Evolutionary conservation across 2,329 filamentous ascomycete species (phyloP).

Genomic region (Chaetoscypha palmicola): DNA sequence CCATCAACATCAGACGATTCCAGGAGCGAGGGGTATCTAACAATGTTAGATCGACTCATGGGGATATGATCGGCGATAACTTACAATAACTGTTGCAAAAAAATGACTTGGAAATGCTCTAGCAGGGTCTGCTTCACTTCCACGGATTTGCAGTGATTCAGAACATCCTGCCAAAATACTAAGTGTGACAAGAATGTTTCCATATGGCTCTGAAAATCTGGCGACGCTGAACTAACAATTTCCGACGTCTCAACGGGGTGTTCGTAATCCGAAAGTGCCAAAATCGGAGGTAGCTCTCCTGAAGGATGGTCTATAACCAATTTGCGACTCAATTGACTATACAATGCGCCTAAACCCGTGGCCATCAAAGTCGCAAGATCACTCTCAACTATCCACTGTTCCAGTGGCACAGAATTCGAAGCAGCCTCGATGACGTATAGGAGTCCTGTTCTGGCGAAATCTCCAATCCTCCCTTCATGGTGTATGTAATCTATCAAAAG

Average conservation of each 20-base stretch:
- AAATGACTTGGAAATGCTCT: slow-evolving; percentile 95
- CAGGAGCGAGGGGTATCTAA: slow-evolving; percentile 84
- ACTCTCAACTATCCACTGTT: slow-evolving; percentile 96
- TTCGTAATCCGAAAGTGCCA: slow-evolving; percentile 83
- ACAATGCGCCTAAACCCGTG: slow-evolving; percentile 76
- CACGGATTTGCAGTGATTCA: slow-evolving; percentile 87
- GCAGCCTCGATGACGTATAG: slow-evolving; percentile 95
- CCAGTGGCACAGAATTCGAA: slow-evolving; percentile 71
- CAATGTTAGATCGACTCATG: slow-evolving; percentile 13
- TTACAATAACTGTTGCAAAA: slow-evolving; percentile 86
- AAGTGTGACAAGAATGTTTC: slow-evolving; percentile 92
- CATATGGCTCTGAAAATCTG: slow-evolving; percentile 76
- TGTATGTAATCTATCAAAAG: slow-evolving; percentile 95
- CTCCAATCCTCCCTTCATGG: slow-evolving; percentile 86
- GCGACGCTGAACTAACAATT: slow-evolving; percentile 65
- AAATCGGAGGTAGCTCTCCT: slow-evolving; percentile 70
- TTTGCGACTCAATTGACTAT: slow-evolving; percentile 64
- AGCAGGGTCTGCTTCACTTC: slow-evolving; percentile 90
- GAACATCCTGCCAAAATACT: slow-evolving; percentile 94
- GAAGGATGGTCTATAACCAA: slow-evolving; percentile 72
- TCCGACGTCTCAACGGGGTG: slow-evolving; percentile 63
- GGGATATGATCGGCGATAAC: slow-evolving; percentile 31
- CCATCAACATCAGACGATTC: slow-evolving; percentile 97
- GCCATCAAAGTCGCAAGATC: slow-evolving; percentile 97
- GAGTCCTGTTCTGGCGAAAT: slow-evolving; percentile 90